phyloP scores from a whole-genome alignment of 2,329 filamentous ascomycete genomes.

The Trichoderma arundinaceum region DNA sequence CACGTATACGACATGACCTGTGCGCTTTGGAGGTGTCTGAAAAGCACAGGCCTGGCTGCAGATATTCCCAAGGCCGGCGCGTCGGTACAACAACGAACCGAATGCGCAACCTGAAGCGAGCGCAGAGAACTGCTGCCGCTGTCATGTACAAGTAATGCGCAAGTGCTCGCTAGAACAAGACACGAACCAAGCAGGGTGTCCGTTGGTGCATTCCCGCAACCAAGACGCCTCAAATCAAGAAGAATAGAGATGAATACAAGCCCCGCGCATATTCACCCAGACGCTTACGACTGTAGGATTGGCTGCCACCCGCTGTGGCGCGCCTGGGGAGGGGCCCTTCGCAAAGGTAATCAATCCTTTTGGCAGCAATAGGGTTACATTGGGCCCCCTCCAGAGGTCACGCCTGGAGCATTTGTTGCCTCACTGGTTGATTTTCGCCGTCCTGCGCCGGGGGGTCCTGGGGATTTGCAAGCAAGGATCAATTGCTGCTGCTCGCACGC shows the following conservation, averaged over 20 bases:
- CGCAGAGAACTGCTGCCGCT: no score
- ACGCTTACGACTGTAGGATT: background rate
- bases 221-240: background rate
- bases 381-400: background rate
- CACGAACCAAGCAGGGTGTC: background rate
- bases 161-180: background rate
- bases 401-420: background rate
- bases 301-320: slow-evolving; percentile 10
- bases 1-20: no score
- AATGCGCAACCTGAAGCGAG: background rate
- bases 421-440: background rate
- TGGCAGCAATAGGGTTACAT: background rate
- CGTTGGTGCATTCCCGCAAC: background rate
- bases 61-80: background rate
- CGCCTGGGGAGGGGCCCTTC: no score
- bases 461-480: no score
- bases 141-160: no score
- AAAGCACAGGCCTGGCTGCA: background rate
- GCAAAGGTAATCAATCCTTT: background rate
- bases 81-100: background rate
- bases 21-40: no score
- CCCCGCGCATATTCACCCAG: slow-evolving; percentile 5
- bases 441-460: no score
- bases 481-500: no score
- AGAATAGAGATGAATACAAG: slow-evolving; percentile 27